These are phyloP conservation scores for Multifurca ochricompacta DNA, from an alignment of 768 basidiomycete species.

Conservation along the genomic window DNA sequence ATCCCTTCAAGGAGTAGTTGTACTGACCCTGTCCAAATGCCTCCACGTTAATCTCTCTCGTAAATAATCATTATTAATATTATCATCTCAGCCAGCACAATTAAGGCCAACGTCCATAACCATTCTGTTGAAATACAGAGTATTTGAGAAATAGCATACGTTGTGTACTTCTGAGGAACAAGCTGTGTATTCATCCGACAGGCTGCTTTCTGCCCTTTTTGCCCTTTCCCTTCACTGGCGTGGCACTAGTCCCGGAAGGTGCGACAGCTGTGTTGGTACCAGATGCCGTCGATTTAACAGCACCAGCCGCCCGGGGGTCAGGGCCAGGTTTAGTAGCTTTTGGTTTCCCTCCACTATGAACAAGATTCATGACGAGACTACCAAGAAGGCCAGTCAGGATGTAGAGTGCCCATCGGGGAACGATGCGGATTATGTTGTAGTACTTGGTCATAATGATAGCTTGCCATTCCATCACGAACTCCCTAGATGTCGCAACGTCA, in stretches of 20 bases:
- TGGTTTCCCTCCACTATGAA: conserved; percentile 38
- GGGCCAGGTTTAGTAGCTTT: conserved; percentile 21
- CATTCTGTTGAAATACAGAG: background rate
- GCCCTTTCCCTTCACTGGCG: conserved; percentile 16
- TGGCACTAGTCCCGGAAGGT: background rate
- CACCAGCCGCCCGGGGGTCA: background rate
- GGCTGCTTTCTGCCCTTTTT: conserved; percentile 13
- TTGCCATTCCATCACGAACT: conserved; percentile 56
- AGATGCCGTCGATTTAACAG: background rate
- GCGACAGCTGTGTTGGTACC: conserved; percentile 8
- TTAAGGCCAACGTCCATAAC: background rate
- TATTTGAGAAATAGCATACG: background rate
- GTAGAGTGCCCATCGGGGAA: conserved; percentile 72
- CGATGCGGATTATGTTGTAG: conserved; percentile 43
- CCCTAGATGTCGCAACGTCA: conserved; percentile 35
- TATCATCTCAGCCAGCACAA: background rate
- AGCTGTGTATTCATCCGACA: background rate
- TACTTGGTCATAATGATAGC: conserved; percentile 40
- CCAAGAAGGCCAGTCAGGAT: conserved; percentile 56
- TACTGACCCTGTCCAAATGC: background rate
- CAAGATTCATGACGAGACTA: conserved; percentile 55
- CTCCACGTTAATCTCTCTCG: background rate
- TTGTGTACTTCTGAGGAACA: background rate
- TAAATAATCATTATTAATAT: background rate
- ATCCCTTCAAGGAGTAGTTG: conserved; percentile 75